Evolutionary conservation across 768 basidiomycete genomes (phyloP).

Genomic region (Mycena albidolilacea): DNA sequence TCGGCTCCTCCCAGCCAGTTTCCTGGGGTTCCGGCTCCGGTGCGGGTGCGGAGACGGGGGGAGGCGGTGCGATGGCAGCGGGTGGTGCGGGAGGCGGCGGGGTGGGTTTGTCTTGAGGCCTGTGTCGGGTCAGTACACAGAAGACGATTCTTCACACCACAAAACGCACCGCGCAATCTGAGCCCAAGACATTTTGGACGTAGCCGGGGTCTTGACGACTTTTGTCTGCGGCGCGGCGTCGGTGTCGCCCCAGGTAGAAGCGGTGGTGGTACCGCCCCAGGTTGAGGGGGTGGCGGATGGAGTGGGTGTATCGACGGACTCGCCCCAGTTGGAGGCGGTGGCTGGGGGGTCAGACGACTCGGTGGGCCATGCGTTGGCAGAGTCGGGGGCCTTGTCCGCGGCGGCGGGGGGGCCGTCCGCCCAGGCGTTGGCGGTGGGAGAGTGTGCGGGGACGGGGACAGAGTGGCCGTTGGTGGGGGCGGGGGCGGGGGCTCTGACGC

Average conservation of each 20-base stretch:
- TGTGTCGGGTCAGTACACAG: constrained; percentile 45
- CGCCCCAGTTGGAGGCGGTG: constrained; percentile 46
- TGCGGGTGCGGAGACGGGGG: constrained; percentile 50
- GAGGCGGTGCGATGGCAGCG: constrained; percentile 44
- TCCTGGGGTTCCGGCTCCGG: constrained; percentile 51
- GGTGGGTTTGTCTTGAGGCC: constrained; percentile 76
- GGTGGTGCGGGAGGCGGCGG: constrained; percentile 56
- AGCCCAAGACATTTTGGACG: constrained; percentile 88
- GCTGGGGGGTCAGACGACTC: constrained; percentile 32
- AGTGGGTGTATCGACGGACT: constrained; percentile 52
- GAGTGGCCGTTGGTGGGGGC: constrained; percentile 51
- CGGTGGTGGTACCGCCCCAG: constrained; percentile 49
- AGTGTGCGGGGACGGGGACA: constrained; percentile 33
- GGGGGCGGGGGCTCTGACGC: constrained; percentile 54
- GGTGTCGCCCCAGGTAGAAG: constrained; percentile 53
- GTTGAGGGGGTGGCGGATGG: constrained; percentile 51
- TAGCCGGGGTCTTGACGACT: constrained; percentile 70
- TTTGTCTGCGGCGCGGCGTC: constrained; percentile 52
- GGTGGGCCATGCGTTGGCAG: constrained; percentile 50
- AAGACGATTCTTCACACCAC: background rate
- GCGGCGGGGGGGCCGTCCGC: constrained; percentile 51
- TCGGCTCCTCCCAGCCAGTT: constrained; percentile 80
- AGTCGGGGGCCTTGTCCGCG: constrained; percentile 39
- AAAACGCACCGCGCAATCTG: constrained; percentile 80
- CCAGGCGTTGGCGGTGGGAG: constrained; percentile 58